Evolutionary conservation across 2,329 filamentous ascomycete species (phyloP).

Genomic region (Fusarium anguioides): DNA sequence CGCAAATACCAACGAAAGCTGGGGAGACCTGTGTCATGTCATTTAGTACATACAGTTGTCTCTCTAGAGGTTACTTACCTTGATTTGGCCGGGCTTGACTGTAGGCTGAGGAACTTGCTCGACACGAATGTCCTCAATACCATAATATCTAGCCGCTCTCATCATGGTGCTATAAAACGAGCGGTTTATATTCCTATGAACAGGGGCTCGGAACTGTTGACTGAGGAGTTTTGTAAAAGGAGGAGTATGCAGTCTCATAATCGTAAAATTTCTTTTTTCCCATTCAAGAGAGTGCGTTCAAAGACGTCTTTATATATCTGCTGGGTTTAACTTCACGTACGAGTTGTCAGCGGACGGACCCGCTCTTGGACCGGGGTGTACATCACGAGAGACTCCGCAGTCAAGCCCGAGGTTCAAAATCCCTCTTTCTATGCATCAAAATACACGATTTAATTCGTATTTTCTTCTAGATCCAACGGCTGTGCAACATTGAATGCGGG

Average conservation of each 20-base stretch:
- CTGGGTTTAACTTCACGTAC: conserved; percentile 5
- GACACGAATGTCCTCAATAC: conserved; percentile 65
- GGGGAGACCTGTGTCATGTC: conserved; percentile 38
- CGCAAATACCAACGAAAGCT: conserved; percentile 63
- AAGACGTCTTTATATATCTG: conserved; percentile 25
- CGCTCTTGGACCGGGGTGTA: conserved; percentile 5
- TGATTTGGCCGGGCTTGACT: conserved; percentile 63
- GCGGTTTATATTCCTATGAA: neutral
- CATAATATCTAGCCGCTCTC: conserved; percentile 66
- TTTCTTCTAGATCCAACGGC: neutral
- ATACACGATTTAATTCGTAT: neutral
- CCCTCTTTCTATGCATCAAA: neutral
- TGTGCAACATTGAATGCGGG: conserved; percentile 14
- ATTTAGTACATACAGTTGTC: neutral
- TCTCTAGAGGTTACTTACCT: neutral
- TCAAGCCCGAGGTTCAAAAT: neutral
- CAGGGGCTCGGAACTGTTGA: neutral
- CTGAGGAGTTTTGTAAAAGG: neutral
- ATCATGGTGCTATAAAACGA: conserved; percentile 57
- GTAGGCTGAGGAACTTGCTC: conserved; percentile 61
- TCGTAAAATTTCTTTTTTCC: neutral
- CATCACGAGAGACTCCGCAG: conserved; percentile 14
- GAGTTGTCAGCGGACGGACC: conserved; percentile 35
- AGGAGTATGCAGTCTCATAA: neutral
- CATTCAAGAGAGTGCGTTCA: neutral